Evolutionary conservation across 148 eudicot genomes (phyloP).

Genomic region (Rhododendron ovatum): DNA sequence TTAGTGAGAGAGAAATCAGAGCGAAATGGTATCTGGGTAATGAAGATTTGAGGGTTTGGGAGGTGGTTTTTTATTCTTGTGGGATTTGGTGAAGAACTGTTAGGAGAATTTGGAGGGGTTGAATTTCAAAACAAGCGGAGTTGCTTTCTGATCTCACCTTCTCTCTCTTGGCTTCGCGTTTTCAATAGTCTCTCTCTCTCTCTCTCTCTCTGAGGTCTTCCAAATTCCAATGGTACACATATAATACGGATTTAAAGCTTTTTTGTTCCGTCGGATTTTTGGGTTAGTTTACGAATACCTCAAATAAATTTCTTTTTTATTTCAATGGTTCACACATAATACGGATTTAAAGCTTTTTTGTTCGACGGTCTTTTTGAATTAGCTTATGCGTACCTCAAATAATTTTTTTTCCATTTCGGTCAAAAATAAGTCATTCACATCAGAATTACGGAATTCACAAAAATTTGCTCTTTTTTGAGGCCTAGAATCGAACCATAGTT

Average conservation of each 20-base stretch:
- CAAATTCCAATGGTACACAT: neutral
- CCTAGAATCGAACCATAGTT: too few species aligned
- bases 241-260: too few species aligned
- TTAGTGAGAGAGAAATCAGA: neutral
- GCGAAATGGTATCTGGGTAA: slow-evolving; percentile 18
- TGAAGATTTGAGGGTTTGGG: slow-evolving; percentile 10
- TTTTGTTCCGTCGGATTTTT: fast-evolving
- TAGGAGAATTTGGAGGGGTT: slow-evolving; percentile 20
- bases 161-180: slow-evolving; percentile 1
- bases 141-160: neutral
- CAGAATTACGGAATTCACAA: fast-evolving
- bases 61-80: slow-evolving; percentile 17
- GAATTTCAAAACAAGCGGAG: slow-evolving; percentile 7
- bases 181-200: neutral
- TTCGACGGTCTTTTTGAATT: too few species aligned
- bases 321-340: too few species aligned
- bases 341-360: too few species aligned
- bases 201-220: neutral
- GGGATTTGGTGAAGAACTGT: slow-evolving; percentile 10
- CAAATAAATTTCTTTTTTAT: too few species aligned
- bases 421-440: too few species aligned
- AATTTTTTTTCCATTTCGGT: too few species aligned
- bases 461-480: too few species aligned
- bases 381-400: too few species aligned
- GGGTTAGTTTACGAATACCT: too few species aligned